These are phyloP conservation scores for Bipolaris sorokiniana DNA, from an alignment of 2,329 filamentous ascomycete genomes.

Conservation along the genomic window DNA sequence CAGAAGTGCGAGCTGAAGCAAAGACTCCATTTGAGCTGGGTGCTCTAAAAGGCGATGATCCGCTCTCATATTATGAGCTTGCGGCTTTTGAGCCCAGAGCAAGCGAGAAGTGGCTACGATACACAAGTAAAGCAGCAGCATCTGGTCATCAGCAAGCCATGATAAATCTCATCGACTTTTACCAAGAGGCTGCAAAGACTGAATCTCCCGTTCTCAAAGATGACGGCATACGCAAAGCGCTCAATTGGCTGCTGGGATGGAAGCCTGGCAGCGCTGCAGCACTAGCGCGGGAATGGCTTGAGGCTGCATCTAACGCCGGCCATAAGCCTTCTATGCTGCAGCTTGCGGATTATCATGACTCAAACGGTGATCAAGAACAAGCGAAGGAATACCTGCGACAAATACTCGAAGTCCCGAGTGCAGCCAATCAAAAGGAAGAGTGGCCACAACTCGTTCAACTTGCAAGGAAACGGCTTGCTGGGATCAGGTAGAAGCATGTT, in stretches of 20 bases:
- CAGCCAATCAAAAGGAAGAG: conserved; percentile 27
- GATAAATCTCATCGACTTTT: conserved; percentile 50
- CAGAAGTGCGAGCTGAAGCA: conserved; percentile 26
- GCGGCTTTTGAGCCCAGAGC: conserved; percentile 34
- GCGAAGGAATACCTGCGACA: conserved; percentile 20
- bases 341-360: conserved; percentile 31
- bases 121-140: conserved; percentile 54
- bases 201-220: conserved; percentile 16
- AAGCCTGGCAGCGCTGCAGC: conserved; percentile 17
- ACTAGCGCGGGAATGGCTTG: conserved; percentile 42
- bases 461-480: conserved; percentile 31
- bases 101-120: conserved; percentile 51
- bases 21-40: conserved; percentile 46
- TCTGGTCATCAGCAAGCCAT: conserved; percentile 49
- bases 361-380: conserved; percentile 21
- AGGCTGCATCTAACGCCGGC: conserved; percentile 32
- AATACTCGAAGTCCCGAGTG: conserved; percentile 25
- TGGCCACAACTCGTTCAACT: conserved; percentile 35
- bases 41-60: conserved; percentile 51
- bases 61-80: conserved; percentile 50
- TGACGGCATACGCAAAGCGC: conserved; percentile 20
- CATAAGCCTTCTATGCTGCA: conserved; percentile 39
- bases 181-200: conserved; percentile 42
- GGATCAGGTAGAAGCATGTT: background rate
- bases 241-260: conserved; percentile 36